Evolutionary conservation across 1,139 yeast species (phyloP), one percentile per base, ranked within the genome.

Genomic region (Taiozyma sp.): DNA sequence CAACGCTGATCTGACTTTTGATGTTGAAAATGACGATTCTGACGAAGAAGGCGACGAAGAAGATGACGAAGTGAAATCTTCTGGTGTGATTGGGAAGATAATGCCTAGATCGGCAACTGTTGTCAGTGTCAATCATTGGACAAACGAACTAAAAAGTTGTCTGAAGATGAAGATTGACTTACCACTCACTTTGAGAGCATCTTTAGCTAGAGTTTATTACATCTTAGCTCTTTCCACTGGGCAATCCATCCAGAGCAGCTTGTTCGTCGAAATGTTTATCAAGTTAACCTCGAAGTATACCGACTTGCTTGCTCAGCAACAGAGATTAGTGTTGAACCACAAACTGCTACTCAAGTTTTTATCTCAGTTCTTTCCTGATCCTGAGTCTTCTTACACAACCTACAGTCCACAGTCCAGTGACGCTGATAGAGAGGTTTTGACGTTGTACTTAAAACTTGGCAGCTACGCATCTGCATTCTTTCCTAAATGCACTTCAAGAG

Each of bases 141-240:
- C 97, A 0, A 84, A 88, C 52, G 97, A 91, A 65, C 75, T 93
- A 56, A 77, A 83, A 51, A 84, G 87, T 44, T 87, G 97, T 82
- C 70, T 91, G 55, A 80, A 80, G 57, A 84, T 87, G 81, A 90
- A 90, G 65, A 84, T 87, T 62, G 88, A 86, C 50, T 77, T 93
- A 74, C 98, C 99, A 0, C 62, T 90, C 22, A 64, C 74, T 2
- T 70, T 84, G 46, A 76, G 93, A 52, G 74, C 83, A 34, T 73
- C 80, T 4, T 75, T 93, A 49, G 83, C 91, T 1, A 74, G 76
- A 52, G 87, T 90, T 1, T 92, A 83, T 63, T 92, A 83, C 64
- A 80, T 89, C 14, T 73, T 93, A 36, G 78, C 91, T 43, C 70
- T 91, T 38, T 80, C 87, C 2, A 81, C 93, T 44, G 93, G 96